Percentiles rank a stretch among this genome's conserved stretches.
Conservation (phyloP, 495 filamentous ascomycete species). For the Neurospora sp. region DNA sequence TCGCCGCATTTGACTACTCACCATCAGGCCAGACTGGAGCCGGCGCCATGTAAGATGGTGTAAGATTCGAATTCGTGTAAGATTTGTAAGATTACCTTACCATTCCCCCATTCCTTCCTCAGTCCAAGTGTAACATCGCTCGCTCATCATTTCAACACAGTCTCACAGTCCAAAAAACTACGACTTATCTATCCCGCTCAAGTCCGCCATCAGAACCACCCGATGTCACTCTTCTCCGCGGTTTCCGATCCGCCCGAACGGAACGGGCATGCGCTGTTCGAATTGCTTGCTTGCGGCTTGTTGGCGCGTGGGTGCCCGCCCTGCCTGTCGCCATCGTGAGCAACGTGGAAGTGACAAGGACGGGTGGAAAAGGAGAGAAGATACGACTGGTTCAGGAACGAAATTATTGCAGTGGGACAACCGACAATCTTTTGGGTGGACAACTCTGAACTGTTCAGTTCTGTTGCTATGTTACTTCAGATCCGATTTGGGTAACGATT, state of each 20-base stretch:
- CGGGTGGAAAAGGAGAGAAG: background rate
- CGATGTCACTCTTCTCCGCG: background rate
- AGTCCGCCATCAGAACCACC: background rate
- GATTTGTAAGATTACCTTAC: background rate
- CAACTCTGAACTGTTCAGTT: background rate
- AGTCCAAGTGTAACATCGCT: background rate
- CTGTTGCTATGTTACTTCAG: background rate
- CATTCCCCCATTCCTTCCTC: background rate
- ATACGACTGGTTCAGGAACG: background rate
- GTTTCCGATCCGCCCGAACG: background rate
- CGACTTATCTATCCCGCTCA: background rate
- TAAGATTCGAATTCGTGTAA: background rate
- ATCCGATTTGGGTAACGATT: background rate
- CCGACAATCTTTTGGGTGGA: background rate
- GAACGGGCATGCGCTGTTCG: background rate
- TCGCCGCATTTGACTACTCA: background rate
- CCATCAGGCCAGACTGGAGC: background rate
- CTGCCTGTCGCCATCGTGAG: background rate
- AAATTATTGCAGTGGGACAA: background rate
- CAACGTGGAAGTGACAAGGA: background rate
- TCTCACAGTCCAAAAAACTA: background rate
- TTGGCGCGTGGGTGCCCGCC: background rate
- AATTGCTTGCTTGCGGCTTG: background rate
- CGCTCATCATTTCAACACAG: background rate
- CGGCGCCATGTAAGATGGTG: background rate